Conservation (phyloP, 805 yeast species). For the Metschnikowia aberdeeniae region DNA sequence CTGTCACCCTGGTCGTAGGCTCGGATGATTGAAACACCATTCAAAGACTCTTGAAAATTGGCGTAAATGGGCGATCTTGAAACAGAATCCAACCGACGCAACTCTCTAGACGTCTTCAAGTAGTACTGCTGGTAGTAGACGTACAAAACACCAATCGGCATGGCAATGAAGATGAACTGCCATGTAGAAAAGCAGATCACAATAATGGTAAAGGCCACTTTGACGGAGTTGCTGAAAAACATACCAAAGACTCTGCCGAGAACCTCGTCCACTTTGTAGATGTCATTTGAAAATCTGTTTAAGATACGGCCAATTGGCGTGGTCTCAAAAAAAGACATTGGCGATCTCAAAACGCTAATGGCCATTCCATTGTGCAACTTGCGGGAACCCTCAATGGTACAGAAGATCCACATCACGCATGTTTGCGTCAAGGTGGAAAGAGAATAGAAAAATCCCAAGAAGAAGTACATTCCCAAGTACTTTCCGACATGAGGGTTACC, state of each 20-base stretch:
- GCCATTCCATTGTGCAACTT: conserved; percentile 76
- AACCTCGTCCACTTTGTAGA: conserved; percentile 81
- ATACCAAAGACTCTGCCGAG: conserved; percentile 66
- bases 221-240: conserved; percentile 58
- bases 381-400: conserved; percentile 79
- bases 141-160: conserved; percentile 67
- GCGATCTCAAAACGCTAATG: conserved; percentile 68
- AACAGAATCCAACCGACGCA: conserved; percentile 77
- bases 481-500: conserved; percentile 66
- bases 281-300: conserved; percentile 88
- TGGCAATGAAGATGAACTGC: conserved; percentile 66
- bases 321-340: conserved; percentile 93
- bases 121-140: conserved; percentile 73
- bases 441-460: conserved; percentile 68
- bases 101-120: conserved; percentile 72
- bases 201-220: conserved; percentile 67
- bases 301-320: conserved; percentile 92
- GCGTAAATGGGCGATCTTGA: conserved; percentile 79
- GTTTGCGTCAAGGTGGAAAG: conserved; percentile 59
- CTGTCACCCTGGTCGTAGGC: conserved; percentile 66
- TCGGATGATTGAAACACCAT: conserved; percentile 70
- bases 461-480: conserved; percentile 73
- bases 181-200: conserved; percentile 89
- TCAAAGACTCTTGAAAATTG: conserved; percentile 77
- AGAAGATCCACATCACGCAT: conserved; percentile 68